A percentile compares a stretch with the other conserved stretches of the same genome.
Conservation (phyloP, 306 rosid species). For the Cicer pinnatifidum region DNA sequence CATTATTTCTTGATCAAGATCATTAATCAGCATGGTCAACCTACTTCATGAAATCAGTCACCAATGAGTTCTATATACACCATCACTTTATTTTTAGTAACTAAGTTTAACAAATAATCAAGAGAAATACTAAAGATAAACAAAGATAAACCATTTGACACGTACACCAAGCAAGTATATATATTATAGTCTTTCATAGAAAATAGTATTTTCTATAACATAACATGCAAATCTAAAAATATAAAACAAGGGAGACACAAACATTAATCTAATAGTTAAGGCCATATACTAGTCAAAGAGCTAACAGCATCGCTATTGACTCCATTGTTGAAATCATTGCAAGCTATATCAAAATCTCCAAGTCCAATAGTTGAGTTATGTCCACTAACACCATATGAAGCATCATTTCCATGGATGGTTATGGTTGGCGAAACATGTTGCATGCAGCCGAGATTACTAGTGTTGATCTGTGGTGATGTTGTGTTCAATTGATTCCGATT, state of each 20-base stretch:
- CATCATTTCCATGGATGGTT: slow-evolving; percentile 60
- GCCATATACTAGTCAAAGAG: slow-evolving; percentile 56
- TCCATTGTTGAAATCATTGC: slow-evolving; percentile 53
- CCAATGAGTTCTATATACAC: neutral
- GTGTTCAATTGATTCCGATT: slow-evolving; percentile 57
- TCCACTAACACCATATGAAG: slow-evolving; percentile 53
- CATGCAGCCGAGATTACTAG: slow-evolving; percentile 39
- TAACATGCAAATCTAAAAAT: slow-evolving; percentile 34
- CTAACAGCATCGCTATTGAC: slow-evolving; percentile 56
- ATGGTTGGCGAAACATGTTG: slow-evolving; percentile 68
- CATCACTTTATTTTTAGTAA: neutral
- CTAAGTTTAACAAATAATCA: neutral
- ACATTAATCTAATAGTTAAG: neutral
- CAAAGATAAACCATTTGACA: slow-evolving; percentile 8
- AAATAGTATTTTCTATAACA: neutral
- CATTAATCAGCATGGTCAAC: neutral
- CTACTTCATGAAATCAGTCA: neutral
- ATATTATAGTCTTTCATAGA: slow-evolving; percentile 10
- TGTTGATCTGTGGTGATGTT: slow-evolving; percentile 50
- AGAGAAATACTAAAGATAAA: neutral
- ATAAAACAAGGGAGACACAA: neutral
- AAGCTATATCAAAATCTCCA: slow-evolving; percentile 48
- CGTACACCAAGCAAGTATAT: slow-evolving; percentile 24
- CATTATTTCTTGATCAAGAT: neutral
- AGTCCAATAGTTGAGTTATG: slow-evolving; percentile 51